Evolutionary conservation across 2,329 filamentous ascomycete genomes (phyloP).

Genomic region (Ophiocordyceps robertsii): DNA sequence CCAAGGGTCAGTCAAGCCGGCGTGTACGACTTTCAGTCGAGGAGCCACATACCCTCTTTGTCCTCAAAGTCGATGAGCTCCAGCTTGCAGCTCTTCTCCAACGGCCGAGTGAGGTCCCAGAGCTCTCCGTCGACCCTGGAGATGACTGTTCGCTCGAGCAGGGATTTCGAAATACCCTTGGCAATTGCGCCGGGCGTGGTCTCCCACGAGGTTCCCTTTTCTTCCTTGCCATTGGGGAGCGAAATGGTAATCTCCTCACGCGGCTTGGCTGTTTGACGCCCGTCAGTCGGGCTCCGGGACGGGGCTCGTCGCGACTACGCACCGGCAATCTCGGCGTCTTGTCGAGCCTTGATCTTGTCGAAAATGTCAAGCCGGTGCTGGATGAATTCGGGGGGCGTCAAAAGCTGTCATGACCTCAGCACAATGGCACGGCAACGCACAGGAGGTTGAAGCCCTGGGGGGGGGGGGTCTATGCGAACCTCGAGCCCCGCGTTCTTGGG

Average conservation of each 20-base stretch:
- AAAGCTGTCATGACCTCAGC: slow-evolving; percentile 17
- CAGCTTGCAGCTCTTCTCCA: slow-evolving; percentile 78
- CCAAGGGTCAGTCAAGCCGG: slow-evolving; percentile 1
- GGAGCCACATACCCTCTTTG: slow-evolving; percentile 15
- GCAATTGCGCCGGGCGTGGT: slow-evolving; percentile 74
- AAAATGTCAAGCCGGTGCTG: slow-evolving; percentile 76
- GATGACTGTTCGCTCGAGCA: slow-evolving; percentile 77
- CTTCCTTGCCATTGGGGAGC: slow-evolving; percentile 56
- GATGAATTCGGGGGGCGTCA: slow-evolving; percentile 58
- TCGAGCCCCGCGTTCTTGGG: slow-evolving; percentile 44
- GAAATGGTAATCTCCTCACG: slow-evolving; percentile 63
- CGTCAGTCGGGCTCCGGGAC: slow-evolving; percentile 2
- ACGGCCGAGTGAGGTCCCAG: slow-evolving; percentile 84
- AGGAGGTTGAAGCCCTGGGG: slow-evolving; percentile 12
- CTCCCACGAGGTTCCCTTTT: slow-evolving; percentile 74
- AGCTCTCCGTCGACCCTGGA: slow-evolving; percentile 71
- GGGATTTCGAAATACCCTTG: slow-evolving; percentile 70
- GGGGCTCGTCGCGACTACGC: slow-evolving; percentile 7
- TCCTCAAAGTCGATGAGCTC: slow-evolving; percentile 71
- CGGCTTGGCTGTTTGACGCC: slow-evolving; percentile 41
- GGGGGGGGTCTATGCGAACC: slow-evolving; percentile 19
- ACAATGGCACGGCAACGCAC: slow-evolving; percentile 8
- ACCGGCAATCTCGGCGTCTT: slow-evolving; percentile 57
- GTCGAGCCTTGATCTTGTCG: slow-evolving; percentile 73
- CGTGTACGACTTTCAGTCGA: too few relatives aligned